Base-by-base conservation (phyloP, 2,329 filamentous ascomycete species). In the Macrophomina pseudophaseolina region DNA sequence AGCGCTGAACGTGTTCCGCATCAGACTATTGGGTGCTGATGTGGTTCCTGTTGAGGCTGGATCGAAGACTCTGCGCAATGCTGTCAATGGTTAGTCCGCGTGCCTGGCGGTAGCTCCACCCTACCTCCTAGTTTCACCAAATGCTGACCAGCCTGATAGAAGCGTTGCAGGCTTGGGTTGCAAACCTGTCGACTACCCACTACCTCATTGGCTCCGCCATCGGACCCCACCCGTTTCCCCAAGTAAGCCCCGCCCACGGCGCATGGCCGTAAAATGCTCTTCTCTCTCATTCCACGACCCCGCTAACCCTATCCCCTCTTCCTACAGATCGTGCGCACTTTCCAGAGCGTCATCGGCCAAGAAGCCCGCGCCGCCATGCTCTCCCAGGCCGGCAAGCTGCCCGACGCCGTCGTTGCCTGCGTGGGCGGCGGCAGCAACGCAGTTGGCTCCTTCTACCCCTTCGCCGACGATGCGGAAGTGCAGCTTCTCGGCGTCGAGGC, bases 161-260 rank as follows among this genome's bases (percentile, higher is more conserved):
- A 81, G 94, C 95, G 23, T 83, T 99, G 75, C 91, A 95, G 53
- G 90, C 92, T 69, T 99, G 95, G 95, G 94, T 99, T 18, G 91
- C 94, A 66, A 87, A 94, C 72, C 91, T 99, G 16, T 90, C 94
- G 73, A 96, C 92, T 18, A 98, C 95, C 0, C 95, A 99, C 84
- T 99, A 98, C 84, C 95, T 98, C 74, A 97, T 99, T 73, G 95
- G 95, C 66, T 97, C 93, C 16, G 95, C 95, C 52, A 99, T 99
- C 73, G 95, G 95, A 0, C 95, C 95, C 56, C 95, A 99, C 78
- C 95, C 95, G 11, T 98, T 97, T 89, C 95, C 95, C 9, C 1
- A 44, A 16, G 42, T 44, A 44, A 14, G 42, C 7, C 3, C 38
- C 7, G 8, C 38, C 38, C 8, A 9, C 38, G 23, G 23, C 23